Conservation (phyloP, 169 alveolate genomes). For the Cryptosporidium meleagridis region DNA sequence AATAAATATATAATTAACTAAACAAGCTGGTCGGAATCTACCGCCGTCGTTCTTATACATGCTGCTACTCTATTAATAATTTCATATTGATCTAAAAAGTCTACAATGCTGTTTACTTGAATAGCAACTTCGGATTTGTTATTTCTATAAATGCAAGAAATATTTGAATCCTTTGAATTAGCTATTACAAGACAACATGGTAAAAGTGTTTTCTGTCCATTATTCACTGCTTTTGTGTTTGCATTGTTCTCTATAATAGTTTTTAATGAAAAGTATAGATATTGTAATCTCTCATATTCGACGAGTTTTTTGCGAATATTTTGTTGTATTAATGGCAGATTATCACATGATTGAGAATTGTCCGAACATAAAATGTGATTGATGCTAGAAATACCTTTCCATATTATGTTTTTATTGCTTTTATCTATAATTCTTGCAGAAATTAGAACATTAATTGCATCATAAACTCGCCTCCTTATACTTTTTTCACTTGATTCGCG, state of each 20-base stretch:
- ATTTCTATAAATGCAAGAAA: slow-evolving; percentile 52
- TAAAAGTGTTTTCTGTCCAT: slow-evolving; percentile 1
- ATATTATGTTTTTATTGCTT: slow-evolving; percentile 76
- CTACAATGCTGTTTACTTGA: slow-evolving; percentile 59
- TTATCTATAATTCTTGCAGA: slow-evolving; percentile 81
- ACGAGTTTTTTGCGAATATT: slow-evolving; percentile 47
- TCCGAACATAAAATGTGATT: slow-evolving; percentile 34
- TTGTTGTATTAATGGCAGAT: slow-evolving; percentile 57
- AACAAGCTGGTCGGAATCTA: neutral
- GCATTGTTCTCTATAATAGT: slow-evolving; percentile 62
- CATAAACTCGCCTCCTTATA: slow-evolving; percentile 88
- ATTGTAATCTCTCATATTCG: slow-evolving; percentile 60
- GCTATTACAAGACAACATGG: slow-evolving; percentile 65
- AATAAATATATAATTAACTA: neutral
- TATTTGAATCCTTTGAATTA: slow-evolving; percentile 60
- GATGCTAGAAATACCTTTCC: slow-evolving; percentile 64
- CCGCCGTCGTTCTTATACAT: slow-evolving; percentile 14
- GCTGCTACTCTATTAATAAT: slow-evolving; percentile 71
- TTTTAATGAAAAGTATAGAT: slow-evolving; percentile 29
- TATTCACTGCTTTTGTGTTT: neutral
- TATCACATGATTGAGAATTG: slow-evolving; percentile 9
- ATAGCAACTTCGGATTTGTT: slow-evolving; percentile 53
- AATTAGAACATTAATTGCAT: slow-evolving; percentile 86
- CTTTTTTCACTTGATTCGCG: slow-evolving; percentile 82
- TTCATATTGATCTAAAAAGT: slow-evolving; percentile 57